Base-by-base conservation (phyloP, 1,284 basidiomycete genomes). In the Fomitiporia mediterranea region DNA sequence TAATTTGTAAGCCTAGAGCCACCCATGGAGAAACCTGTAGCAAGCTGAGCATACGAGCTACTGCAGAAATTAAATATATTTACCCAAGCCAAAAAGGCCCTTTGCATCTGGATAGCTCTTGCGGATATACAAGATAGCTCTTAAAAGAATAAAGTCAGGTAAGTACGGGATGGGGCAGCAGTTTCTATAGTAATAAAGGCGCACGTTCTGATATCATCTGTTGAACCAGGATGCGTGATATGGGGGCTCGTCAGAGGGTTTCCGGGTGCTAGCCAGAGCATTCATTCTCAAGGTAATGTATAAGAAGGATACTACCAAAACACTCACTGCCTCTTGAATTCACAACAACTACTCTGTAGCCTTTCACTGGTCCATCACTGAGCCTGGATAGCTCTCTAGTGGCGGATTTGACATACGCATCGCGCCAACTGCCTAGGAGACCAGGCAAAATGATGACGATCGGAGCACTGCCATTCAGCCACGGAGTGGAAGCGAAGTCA, bases 11-110 rank as follows among this genome's bases (percentile, higher is more conserved):
- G 42, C 8, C 44, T 39, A 15, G 38, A 39, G 17, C 52, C 52
- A 17, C 52, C 52, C 52, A 53, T 53, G 8, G 52, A 53, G 28
- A 53, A 53, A 7, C 52, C 52, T 53, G 9, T n/a, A n/a, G n/a
- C n/a, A n/a, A n/a, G n/a, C n/a, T n/a, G n/a, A n/a, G 11, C 4
- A n/a, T 17, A 40, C 7, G 15, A 19, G n/a, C 28, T 21, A 52
- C n/a, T 32, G 23, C 11, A n/a, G n/a, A n/a, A n/a, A 15, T 6
- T 8, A 15, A 21, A 32, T 17, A 28, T 25, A 8, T 46, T 11
- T 46, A 53, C 52, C 52, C 34, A 53, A 23, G 17, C 13, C 52
- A 35, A 53, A 53, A 7, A 53, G n/a, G n/a, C 8, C 52, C 21
- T 32, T 32, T 4, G 42, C 28, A 25, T 44, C 32, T 32, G 52